phyloP scores from a whole-genome alignment of 2,329 filamentous ascomycete species.

The Diaporthe vexans region DNA sequence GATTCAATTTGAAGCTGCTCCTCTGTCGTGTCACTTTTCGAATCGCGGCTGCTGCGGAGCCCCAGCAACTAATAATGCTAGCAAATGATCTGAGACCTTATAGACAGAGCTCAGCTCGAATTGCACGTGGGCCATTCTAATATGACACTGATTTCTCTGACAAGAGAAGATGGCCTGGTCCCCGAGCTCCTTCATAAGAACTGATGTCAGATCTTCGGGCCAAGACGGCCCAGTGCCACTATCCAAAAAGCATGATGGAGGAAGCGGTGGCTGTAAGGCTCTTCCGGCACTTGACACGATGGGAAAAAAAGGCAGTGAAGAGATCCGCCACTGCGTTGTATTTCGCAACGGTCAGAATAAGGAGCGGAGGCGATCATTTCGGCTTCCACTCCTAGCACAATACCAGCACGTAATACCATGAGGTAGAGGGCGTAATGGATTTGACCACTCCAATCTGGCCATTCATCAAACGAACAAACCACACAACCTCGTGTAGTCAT shows the following conservation, averaged over 20 bases:
- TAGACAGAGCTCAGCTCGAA: too few species aligned
- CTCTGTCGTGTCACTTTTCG: background rate
- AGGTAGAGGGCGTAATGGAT: background rate
- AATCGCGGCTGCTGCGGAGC: background rate
- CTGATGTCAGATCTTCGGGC: background rate
- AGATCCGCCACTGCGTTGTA: too few species aligned
- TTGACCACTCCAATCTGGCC: background rate
- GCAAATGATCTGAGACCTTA: too few species aligned
- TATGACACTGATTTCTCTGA: background rate
- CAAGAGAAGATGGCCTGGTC: background rate
- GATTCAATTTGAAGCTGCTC: background rate
- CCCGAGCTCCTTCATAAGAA: too few species aligned
- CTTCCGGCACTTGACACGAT: background rate
- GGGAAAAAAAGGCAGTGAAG: background rate
- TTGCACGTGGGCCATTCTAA: background rate
- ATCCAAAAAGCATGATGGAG: background rate
- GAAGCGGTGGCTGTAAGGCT: background rate
- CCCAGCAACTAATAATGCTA: too few species aligned
- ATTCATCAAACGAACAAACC: conserved; percentile 15
- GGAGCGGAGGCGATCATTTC: background rate
- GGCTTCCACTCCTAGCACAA: background rate
- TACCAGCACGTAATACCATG: background rate
- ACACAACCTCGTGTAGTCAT: conserved; percentile 31
- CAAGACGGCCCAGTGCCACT: background rate
- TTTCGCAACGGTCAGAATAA: too few species aligned